Evolutionary conservation across 2,329 filamentous ascomycete genomes (phyloP), one percentile per base, ranked within the genome.

Genomic region (Fusarium hainanense): DNA sequence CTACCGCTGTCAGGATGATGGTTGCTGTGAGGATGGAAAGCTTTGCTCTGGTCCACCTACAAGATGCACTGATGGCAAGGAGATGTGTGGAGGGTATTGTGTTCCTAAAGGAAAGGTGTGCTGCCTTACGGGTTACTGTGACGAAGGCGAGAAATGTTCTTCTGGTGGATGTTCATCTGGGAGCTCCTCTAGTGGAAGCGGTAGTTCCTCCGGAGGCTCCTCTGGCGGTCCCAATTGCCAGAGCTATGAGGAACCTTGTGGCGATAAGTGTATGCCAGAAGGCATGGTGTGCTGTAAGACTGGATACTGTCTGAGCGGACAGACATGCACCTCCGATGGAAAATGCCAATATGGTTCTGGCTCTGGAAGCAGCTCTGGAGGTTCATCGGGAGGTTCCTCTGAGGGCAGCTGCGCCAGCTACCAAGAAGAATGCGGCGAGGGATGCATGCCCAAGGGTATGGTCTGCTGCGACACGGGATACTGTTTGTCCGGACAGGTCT

Each of bases 21-120:
- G 78, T n/a, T 81, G 79, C 70, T 81, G 79, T 51, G 62, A 67
- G 14, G 54, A 67, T n/a, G 79, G 79, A 51, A 60, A 76, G 52
- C 58, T 73, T 21, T 81, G 79, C 69, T 63, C 70, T 6, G 77
- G 78, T n/a, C n/a, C 58, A 14, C 71, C 76, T 11, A 58, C 67
- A 3, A 74, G 72, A 18, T 79, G 77, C n/a, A 47, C 49, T 10
- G 18, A 66, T 0, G 77, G 71, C 42, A 70, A 76, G 37, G 70
- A 63, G 7, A 55, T 68, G 13, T 80, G 78, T 55, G 71, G 70
- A 28, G 42, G 54, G 41, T 75, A 58, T n/a, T 80, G 79, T 59
- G 77, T 80, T 46, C 78, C 79, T 1, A 55, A 66, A 6, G 75
- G 71, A 20, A 65, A 68, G 34, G 77, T 77, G 7, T 80, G 79